A percentile compares a stretch with the other conserved stretches of the same genome.
Conservation (phyloP, 2,329 filamentous ascomycete genomes). For the Calonectria fujianensis region DNA sequence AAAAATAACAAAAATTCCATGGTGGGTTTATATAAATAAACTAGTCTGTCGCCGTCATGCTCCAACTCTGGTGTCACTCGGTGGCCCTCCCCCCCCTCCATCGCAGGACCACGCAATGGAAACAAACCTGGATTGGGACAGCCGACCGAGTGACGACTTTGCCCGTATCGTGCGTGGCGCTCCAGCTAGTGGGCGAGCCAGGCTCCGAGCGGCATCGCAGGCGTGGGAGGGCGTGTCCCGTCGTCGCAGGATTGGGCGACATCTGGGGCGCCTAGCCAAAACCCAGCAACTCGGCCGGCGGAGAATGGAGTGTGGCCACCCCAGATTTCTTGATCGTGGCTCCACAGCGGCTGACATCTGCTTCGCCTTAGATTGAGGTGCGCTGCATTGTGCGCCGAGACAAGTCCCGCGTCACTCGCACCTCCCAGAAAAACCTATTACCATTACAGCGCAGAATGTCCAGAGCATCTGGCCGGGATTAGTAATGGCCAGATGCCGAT, state of each 20-base stretch:
- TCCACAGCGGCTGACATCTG: constrained; percentile 54
- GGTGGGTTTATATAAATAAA: constrained; percentile 14
- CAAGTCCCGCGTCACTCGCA: constrained; percentile 48
- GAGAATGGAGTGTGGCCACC: constrained; percentile 40
- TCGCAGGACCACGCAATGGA: not conserved
- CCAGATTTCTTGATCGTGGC: constrained; percentile 49
- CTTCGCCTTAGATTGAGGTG: constrained; percentile 39
- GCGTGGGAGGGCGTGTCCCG: constrained; percentile 35
- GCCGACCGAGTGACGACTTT: constrained; percentile 18
- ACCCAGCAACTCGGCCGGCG: constrained; percentile 47
- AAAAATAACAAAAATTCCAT: not conserved
- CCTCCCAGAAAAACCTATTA: constrained; percentile 40
- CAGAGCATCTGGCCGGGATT: constrained; percentile 44
- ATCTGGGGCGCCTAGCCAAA: constrained; percentile 16
- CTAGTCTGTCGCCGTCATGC: not conserved
- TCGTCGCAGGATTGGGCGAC: constrained; percentile 38
- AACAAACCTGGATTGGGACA: constrained; percentile 18
- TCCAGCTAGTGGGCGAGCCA: constrained; percentile 27
- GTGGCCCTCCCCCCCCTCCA: not conserved
- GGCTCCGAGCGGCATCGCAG: constrained; percentile 18
- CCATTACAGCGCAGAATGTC: constrained; percentile 42
- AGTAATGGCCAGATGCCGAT: constrained; percentile 29
- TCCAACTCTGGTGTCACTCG: constrained; percentile 16
- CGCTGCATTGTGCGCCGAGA: constrained; percentile 35
- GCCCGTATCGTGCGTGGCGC: constrained; percentile 26